Conservation (phyloP, 164 flowering plant species). For the Aristolochia fimbriata region DNA sequence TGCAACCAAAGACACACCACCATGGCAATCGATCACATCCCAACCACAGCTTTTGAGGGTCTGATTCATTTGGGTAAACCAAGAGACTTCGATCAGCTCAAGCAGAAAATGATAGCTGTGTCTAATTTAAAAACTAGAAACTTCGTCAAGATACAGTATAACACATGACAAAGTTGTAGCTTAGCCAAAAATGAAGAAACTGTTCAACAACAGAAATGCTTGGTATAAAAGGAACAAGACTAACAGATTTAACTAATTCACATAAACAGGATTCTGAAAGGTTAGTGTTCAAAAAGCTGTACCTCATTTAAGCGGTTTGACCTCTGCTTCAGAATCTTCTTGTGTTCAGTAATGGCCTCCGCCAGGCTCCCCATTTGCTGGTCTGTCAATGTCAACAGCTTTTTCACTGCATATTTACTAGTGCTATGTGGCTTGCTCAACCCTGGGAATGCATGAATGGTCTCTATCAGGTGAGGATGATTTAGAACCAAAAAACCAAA, state of each 20-base stretch:
- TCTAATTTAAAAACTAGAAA: too few relatives aligned
- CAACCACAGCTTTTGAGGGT: constrained; percentile 70
- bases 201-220: too few relatives aligned
- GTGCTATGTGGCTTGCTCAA: constrained; percentile 87
- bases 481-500: constrained; percentile 70
- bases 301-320: constrained; percentile 64
- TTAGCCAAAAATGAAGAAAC: too few relatives aligned
- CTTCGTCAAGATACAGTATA: too few relatives aligned
- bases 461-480: constrained; percentile 43
- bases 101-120: too few relatives aligned
- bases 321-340: constrained; percentile 32
- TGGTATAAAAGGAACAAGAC: too few relatives aligned
- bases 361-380: constrained; percentile 31
- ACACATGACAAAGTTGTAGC: too few relatives aligned
- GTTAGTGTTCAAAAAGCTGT: constrained; percentile 3
- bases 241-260: too few relatives aligned
- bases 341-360: constrained; percentile 41
- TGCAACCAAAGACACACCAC: constrained; percentile 82
- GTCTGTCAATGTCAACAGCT: constrained; percentile 51
- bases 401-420: constrained; percentile 62
- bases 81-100: too few relatives aligned
- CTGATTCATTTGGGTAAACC: constrained; percentile 18
- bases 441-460: constrained; percentile 53
- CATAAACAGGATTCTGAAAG: neutral
- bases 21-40: constrained; percentile 56